Evolutionary conservation across 148 eudicot genomes (phyloP), one percentile per base, ranked within the genome.

Genomic region (Silene latifolia): DNA sequence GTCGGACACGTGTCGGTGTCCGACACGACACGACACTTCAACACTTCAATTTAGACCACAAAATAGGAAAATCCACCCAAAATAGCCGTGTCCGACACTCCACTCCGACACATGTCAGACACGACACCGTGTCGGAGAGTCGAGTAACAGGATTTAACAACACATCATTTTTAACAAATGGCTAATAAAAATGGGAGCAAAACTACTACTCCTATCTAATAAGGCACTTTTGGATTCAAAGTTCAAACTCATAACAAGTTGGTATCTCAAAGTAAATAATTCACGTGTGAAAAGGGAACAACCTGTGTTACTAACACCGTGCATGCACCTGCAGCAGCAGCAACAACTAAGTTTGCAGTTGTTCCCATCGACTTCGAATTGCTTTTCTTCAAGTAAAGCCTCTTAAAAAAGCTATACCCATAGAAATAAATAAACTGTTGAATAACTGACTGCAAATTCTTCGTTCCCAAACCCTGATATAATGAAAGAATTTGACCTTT

Each of bases 391-490:
- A 94, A 72, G 88, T 94, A 94, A 48, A 94, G 87, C 84, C 86
- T 86, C 89, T 92, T 94, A 48, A 91, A 86, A 82, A 91, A 89
- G 87, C 93, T 91, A 78, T 93, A 93, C 63, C 91, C 98, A 78
- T 94, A 94, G 82, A 94, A 94, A 85, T 94, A 94, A 39, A 91
- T 73, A 73, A 94, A 94, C 77, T 84, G 87, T 18, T 89, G 91
- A 71, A 91, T 81, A 75, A 94, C 89, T 51, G 98, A 87, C 74
- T 94, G 98, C 74, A 94, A 76, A 78, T 94, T 94, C 88, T 94
- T 94, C 72, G 97, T 92, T 39, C 92, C 97, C 32, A 94, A 85
- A 64, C 98, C 98, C 81, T 94, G 97, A 82, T 90, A 94, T 74
- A 93, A 80, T 10, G 98, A 89, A 44, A 90, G 87, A 80, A 91